Evolutionary conservation across 345 rosid genomes (phyloP), one percentile per base, ranked within the genome.

Genomic region (Euphorbia tirucalli): DNA sequence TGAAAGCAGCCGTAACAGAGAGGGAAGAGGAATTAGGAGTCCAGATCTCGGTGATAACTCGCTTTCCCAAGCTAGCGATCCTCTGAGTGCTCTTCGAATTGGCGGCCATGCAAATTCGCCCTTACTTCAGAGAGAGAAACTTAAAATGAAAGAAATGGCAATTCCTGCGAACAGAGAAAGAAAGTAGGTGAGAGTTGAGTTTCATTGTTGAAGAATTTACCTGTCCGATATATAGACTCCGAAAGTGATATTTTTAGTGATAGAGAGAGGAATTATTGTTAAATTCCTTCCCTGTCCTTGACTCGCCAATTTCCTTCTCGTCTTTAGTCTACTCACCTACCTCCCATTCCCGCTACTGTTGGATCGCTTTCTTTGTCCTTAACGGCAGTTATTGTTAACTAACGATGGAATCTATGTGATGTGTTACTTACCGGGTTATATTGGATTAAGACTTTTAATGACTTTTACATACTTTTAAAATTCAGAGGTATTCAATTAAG

Each of bases 51-150:
- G 69, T 69, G 31, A 60, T 61, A 5, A 85, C 72, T 64, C 83
- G 83, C 80, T 85, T 86, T 78, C 70, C 88, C 68, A 85, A 72
- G 72, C 60, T 65, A 50, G 84, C 83, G 87, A 87, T 82, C 82
- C 76, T 76, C 31, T 77, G 81, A 80, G 46, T 37, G 15, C 82
- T 78, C 79, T 81, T 86, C 71, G 72, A 76, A 72, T 75, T 81
- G 79, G 89, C 85, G 78, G 93, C 91, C 93, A 89, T 89, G 76
- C 79, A 85, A 67, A 25, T 56, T 13, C 27, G 37, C 61, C 61
- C 41, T 19, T 68, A n/a, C 55, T 68, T 13, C 15, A 75, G 55
- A 71, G 48, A 64, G 56, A 75, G 22, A 24, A n/a, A n/a, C 0
- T 62, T 10, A 59, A 35, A 31, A 24, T 35, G n/a, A 9, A 66